Conservation (phyloP, 805 yeast species). For the Yamadazyma sp. region DNA sequence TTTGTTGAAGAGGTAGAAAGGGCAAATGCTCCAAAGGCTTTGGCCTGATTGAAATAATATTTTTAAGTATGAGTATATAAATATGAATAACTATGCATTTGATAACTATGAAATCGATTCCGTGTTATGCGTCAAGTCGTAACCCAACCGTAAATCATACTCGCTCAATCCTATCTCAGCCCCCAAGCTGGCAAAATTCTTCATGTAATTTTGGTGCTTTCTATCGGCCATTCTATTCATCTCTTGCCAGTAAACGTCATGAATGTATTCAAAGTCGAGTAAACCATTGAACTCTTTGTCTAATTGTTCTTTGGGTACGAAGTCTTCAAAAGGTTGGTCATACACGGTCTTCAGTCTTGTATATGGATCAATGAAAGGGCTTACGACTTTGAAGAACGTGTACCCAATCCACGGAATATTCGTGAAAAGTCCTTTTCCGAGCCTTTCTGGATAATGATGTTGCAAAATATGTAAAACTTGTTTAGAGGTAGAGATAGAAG, state of each 20-base stretch:
- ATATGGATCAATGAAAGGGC: constrained; percentile 59
- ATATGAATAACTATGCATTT: not conserved
- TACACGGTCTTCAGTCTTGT: constrained; percentile 57
- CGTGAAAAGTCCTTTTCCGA: constrained; percentile 53
- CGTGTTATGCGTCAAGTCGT: constrained; percentile 5
- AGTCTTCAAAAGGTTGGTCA: constrained; percentile 57
- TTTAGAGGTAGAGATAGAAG: constrained; percentile 50
- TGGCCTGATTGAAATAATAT: constrained; percentile 5
- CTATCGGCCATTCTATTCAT: constrained; percentile 43
- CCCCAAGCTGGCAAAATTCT: constrained; percentile 46
- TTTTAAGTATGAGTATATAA: too few relatives aligned
- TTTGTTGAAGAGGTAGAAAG: constrained; percentile 17
- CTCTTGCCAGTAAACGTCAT: constrained; percentile 53
- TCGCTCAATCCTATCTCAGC: constrained; percentile 54
- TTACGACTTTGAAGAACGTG: constrained; percentile 54
- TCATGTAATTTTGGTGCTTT: constrained; percentile 32
- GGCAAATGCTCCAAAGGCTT: constrained; percentile 9
- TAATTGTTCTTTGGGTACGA: constrained; percentile 52
- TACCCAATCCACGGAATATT: constrained; percentile 59
- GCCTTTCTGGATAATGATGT: constrained; percentile 58
- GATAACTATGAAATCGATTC: not conserved
- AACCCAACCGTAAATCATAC: constrained; percentile 44
- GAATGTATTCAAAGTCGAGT: constrained; percentile 52
- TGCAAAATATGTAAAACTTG: constrained; percentile 53
- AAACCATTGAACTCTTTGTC: constrained; percentile 51